phyloP scores from a whole-genome alignment of 2,329 filamentous ascomycete species.

The Cryoendolithus antarcticus region DNA sequence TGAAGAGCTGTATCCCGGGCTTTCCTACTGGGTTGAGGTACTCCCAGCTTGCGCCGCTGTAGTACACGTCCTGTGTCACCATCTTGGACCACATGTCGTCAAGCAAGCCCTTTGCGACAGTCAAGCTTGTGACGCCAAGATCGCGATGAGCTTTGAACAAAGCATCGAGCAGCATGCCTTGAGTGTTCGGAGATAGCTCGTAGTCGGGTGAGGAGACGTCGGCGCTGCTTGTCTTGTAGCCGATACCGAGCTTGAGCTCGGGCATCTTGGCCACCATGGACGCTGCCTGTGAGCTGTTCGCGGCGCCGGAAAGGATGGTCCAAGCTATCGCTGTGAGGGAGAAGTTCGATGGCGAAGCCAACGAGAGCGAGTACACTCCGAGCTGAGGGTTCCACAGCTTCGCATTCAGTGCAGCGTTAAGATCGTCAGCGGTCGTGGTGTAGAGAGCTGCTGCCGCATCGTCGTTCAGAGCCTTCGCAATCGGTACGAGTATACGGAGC shows the following conservation, averaged over 20 bases:
- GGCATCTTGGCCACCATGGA: conserved; percentile 21
- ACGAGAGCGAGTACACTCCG: conserved; percentile 22
- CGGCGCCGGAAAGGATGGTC: conserved; percentile 23
- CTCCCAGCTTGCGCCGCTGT: conserved; percentile 34
- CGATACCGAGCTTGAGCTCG: conserved; percentile 21
- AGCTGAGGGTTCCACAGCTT: conserved; percentile 23
- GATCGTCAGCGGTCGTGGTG: conserved; percentile 9
- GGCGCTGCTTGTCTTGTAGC: conserved; percentile 24
- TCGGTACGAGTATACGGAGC: conserved; percentile 14
- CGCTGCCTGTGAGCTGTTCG: conserved; percentile 20
- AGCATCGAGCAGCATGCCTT: conserved; percentile 31
- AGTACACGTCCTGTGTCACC: conserved; percentile 25
- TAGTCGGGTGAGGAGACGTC: conserved; percentile 18
- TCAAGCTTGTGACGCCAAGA: conserved; percentile 12
- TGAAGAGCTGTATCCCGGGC: conserved; percentile 32
- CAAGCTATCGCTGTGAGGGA: conserved; percentile 24
- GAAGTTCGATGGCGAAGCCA: conserved; percentile 18
- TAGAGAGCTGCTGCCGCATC: conserved; percentile 14
- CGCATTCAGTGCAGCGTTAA: conserved; percentile 19
- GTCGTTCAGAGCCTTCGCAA: conserved; percentile 24
- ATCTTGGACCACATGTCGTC: conserved; percentile 31
- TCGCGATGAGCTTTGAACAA: conserved; percentile 21
- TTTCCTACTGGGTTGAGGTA: conserved; percentile 28
- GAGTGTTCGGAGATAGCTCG: conserved; percentile 33
- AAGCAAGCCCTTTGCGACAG: conserved; percentile 21